Percentiles rank a stretch among this genome's conserved stretches.
Evolutionary conservation across 257 asterid genomes (phyloP).

Genomic region (Solanum bulbocastanum): DNA sequence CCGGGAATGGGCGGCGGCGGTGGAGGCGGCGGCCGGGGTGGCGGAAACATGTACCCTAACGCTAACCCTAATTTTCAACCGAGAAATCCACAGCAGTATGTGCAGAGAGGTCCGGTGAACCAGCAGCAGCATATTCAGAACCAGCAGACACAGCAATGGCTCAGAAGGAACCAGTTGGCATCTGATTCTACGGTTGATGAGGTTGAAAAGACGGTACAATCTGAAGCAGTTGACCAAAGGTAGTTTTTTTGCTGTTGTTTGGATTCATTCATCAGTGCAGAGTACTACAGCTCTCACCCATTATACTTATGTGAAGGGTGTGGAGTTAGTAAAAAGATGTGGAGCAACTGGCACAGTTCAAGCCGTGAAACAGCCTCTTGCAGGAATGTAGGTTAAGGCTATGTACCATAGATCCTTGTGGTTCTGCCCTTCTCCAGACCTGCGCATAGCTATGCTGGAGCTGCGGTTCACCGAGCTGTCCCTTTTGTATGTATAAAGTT

Average conservation of each 20-base stretch:
- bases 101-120: conserved; percentile 46
- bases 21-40: conserved; percentile 30
- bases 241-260: background rate
- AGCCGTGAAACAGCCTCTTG: background rate
- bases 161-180: conserved; percentile 41
- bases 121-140: conserved; percentile 31
- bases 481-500: background rate
- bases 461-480: background rate
- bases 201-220: conserved; percentile 87
- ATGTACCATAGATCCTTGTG: background rate
- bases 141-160: conserved; percentile 67
- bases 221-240: conserved; percentile 86
- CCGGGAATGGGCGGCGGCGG: conserved; percentile 66
- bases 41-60: conserved; percentile 41
- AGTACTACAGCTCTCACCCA: background rate
- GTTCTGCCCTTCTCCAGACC: background rate
- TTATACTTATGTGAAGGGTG: background rate
- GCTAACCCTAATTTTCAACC: conserved; percentile 53
- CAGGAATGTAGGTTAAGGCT: background rate
- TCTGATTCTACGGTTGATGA: conserved; percentile 50
- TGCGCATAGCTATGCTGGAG: background rate
- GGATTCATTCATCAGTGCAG: background rate
- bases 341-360: background rate
- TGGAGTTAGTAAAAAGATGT: background rate
- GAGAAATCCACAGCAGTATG: conserved; percentile 64